Base-by-base conservation (phyloP, 306 rosid genomes). In the Citrullus amarus region DNA sequence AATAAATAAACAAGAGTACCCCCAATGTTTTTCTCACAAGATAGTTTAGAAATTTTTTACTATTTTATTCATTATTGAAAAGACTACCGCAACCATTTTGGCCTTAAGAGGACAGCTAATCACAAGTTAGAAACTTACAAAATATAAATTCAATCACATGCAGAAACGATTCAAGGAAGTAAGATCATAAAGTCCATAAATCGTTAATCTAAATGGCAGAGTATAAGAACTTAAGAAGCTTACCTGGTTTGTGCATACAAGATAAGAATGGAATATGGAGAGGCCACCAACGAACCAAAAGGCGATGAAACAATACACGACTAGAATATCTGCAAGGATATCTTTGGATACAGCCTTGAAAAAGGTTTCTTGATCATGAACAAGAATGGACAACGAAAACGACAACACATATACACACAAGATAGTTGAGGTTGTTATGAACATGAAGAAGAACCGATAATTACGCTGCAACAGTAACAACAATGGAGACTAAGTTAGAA, bases 281-380 rank as follows among this genome's bases (percentile, higher is more conserved):
- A 95, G 99, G 86, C 99, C 99, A 60, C 97, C 99, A 72, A 95
- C 99, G 70, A 95, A 95, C 99, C 97, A 92, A 77, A 91, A 87
- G 43, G 92, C 90, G 11, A 92, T 53, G 81, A 92, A 95, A 90
- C 97, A 89, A 83, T 92, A 92, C 28, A 81, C 76, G 55, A 89
- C 70, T 76, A 95, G 93, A 78, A 91, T 15, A 82, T 88, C 96
- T 53, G 96, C 83, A n/a, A 87, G 36, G 78, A 85, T 79, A 72
- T 92, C 97, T 22, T 71, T 84, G 73, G 84, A 14, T 20, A 92
- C 63, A 76, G 89, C 85, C 81, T 48, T 80, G 88, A 75, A 82
- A 79, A 85, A 1, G 38, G 15, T 3, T 11, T 25, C 63, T 18
- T 80, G 28, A 25, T 43, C 25, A 77, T 81, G 55, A 76, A 85